Percentiles rank a stretch among this genome's conserved stretches.
Evolutionary conservation across 116 monocot genomes (phyloP).

Genomic region (Zostera marina): DNA sequence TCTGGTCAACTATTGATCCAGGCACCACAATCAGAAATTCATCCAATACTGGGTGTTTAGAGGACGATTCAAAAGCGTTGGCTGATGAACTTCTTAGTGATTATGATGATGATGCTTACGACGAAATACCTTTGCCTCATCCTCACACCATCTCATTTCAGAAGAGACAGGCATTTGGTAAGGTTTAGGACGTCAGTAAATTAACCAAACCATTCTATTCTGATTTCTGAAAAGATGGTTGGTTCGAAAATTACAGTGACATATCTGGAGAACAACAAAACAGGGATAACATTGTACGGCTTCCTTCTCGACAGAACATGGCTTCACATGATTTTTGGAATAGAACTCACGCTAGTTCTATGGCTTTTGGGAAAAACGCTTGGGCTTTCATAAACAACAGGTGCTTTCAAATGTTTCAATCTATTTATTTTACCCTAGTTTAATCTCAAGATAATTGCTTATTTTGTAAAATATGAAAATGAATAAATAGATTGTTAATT

Average conservation of each 20-base stretch:
- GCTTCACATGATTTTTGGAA: conserved; percentile 39
- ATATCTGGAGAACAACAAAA: conserved; percentile 52
- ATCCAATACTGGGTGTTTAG: background rate
- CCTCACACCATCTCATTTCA: conserved; percentile 27
- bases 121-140: conserved; percentile 7
- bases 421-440: background rate
- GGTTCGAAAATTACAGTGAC: conserved; percentile 28
- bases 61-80: background rate
- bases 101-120: background rate
- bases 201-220: too few relatives aligned
- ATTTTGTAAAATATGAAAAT: background rate
- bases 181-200: background rate
- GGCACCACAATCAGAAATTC: conserved; percentile 2
- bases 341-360: conserved; percentile 30
- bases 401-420: too few relatives aligned
- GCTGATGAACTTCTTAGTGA: conserved; percentile 8
- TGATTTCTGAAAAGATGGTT: background rate
- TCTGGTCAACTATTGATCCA: conserved; percentile 36
- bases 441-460: background rate
- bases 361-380: conserved; percentile 51
- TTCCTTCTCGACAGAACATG: conserved; percentile 40
- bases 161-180: conserved; percentile 50
- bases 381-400: conserved; percentile 21
- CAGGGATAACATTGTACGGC: conserved; percentile 43
- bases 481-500: background rate